phyloP scores from a whole-genome alignment of 768 basidiomycete genomes.

The Glaciozyma antarctica region DNA sequence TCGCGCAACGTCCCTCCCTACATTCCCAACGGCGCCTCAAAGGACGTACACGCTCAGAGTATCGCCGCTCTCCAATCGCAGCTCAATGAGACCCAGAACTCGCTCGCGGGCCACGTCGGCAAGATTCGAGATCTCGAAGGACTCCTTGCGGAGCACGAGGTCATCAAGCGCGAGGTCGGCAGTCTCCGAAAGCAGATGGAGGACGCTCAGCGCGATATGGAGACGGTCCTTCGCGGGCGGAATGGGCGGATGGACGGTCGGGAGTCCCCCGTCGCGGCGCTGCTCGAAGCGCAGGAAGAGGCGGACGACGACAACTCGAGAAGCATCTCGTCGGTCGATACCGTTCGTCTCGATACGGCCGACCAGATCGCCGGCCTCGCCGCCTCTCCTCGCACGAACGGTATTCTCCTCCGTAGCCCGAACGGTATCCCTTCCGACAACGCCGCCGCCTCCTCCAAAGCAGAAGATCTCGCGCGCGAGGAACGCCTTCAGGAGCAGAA shows the following conservation, averaged over 20 bases:
- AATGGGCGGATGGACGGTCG: slow-evolving; percentile 25
- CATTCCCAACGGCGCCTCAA: slow-evolving; percentile 2
- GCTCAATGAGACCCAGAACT: slow-evolving; percentile 70
- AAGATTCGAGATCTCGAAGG: slow-evolving; percentile 68
- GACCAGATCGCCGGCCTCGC: not conserved
- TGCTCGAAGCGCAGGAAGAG: slow-evolving; percentile 38
- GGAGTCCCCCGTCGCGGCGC: slow-evolving; percentile 24
- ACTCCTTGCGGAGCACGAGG: slow-evolving; percentile 71
- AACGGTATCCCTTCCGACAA: not conserved
- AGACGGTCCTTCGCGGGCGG: slow-evolving; percentile 26
- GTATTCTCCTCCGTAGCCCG: not conserved
- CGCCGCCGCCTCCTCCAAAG: not conserved
- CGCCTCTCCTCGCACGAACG: not conserved
- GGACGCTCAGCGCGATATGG: slow-evolving; percentile 40
- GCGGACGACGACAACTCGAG: slow-evolving; percentile 46
- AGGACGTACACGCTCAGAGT: slow-evolving; percentile 37
- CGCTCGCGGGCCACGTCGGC: slow-evolving; percentile 66
- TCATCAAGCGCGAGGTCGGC: slow-evolving; percentile 65
- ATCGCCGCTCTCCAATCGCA: slow-evolving; percentile 67
- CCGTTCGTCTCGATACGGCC: slow-evolving; percentile 7
- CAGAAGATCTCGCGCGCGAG: slow-evolving; percentile 19
- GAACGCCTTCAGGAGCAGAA: slow-evolving; percentile 38
- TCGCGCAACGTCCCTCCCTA: slow-evolving; percentile 14
- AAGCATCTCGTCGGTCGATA: slow-evolving; percentile 27
- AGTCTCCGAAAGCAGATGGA: slow-evolving; percentile 45